These are phyloP conservation scores for Diaporthe aspalathi DNA, from an alignment of 2,329 filamentous ascomycete species.

Conservation along the genomic window DNA sequence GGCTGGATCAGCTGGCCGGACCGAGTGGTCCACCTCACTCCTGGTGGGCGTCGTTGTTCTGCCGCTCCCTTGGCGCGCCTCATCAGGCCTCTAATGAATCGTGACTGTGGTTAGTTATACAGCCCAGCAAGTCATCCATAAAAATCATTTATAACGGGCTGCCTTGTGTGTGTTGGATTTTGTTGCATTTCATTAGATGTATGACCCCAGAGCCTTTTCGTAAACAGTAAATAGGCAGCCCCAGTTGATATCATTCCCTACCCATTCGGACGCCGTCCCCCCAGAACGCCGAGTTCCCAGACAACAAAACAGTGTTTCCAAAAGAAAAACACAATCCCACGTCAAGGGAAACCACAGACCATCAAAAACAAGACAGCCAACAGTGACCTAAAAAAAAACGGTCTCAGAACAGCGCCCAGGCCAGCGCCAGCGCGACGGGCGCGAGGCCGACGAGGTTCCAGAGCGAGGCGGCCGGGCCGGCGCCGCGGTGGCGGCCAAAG, in stretches of 20 bases:
- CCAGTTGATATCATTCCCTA: slow-evolving; percentile 31
- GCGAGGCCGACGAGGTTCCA: slow-evolving; percentile 54
- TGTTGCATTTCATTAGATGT: slow-evolving; percentile 8
- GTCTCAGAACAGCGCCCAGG: slow-evolving; percentile 48
- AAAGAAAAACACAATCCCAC: no score
- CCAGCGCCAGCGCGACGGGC: slow-evolving; percentile 52
- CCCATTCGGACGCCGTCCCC: background rate
- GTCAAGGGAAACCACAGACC: fast-evolving
- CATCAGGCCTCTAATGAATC: no score
- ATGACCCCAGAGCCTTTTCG: slow-evolving; percentile 6
- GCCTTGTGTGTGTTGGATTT: background rate
- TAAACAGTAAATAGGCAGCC: background rate
- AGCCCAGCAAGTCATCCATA: no score
- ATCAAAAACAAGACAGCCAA: background rate
- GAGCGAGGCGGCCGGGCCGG: slow-evolving; percentile 40
- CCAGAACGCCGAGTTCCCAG: background rate
- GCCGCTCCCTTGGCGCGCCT: no score
- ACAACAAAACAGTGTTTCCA: no score
- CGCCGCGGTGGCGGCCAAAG: slow-evolving; percentile 42
- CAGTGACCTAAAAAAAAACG: no score
- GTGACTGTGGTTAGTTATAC: no score
- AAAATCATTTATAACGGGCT: no score
- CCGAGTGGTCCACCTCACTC: no score
- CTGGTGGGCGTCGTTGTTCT: no score
- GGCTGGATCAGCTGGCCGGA: no score